These are phyloP conservation scores for Periconia sp. DNA, from an alignment of 2,329 filamentous ascomycete genomes.

Conservation along the genomic window DNA sequence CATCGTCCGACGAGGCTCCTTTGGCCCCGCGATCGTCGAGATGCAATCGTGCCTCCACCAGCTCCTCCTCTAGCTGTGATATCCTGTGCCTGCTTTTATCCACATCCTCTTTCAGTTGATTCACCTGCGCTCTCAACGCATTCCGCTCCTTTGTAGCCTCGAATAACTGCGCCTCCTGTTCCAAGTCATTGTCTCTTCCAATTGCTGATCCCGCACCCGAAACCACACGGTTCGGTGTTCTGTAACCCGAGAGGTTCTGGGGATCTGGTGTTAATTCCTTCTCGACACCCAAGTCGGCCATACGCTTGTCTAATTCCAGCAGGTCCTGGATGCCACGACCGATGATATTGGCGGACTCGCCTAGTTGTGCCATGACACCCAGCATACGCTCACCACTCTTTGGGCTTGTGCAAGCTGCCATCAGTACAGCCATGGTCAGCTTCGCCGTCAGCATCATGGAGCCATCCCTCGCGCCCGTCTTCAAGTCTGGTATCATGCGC, in stretches of 20 bases:
- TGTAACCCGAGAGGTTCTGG: constrained; percentile 28
- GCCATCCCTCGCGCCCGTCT: constrained; percentile 51
- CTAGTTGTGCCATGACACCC: constrained; percentile 41
- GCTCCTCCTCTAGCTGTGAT: constrained; percentile 50
- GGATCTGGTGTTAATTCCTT: constrained; percentile 38
- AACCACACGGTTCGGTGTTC: constrained; percentile 34
- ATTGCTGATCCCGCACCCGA: constrained; percentile 28
- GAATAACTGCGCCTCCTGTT: constrained; percentile 54
- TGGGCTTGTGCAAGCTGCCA: constrained; percentile 51
- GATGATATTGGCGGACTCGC: constrained; percentile 40
- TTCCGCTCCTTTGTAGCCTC: constrained; percentile 51
- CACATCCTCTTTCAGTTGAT: constrained; percentile 46
- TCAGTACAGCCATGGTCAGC: constrained; percentile 53
- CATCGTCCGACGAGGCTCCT: constrained; percentile 43
- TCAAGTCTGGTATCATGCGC: constrained; percentile 49
- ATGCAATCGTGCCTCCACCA: constrained; percentile 50
- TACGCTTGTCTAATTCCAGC: constrained; percentile 37
- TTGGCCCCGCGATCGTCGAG: constrained; percentile 45
- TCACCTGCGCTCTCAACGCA: constrained; percentile 45
- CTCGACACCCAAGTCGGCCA: constrained; percentile 39
- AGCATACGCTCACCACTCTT: constrained; percentile 53
- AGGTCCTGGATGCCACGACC: constrained; percentile 45
- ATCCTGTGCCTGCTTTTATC: constrained; percentile 46
- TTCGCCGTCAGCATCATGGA: constrained; percentile 44
- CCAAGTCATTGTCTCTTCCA: constrained; percentile 48